Percentiles rank a stretch among this genome's conserved stretches.
phyloP scores from a whole-genome alignment of 2,329 filamentous ascomycete genomes.

The Cephalotrichum gorgonifer region DNA sequence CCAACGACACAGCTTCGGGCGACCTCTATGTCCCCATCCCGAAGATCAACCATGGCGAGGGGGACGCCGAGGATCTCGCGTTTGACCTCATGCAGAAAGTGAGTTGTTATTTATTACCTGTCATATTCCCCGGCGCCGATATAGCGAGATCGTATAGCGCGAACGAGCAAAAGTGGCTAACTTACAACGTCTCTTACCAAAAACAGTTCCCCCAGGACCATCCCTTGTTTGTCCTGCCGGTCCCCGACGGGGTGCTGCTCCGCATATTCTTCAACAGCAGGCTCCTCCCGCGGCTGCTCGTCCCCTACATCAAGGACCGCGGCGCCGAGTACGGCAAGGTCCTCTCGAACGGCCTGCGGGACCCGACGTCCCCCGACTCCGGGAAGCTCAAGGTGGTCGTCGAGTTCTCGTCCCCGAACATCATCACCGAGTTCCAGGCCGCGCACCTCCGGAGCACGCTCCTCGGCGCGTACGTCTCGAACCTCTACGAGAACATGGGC shows the following conservation, averaged over 20 bases:
- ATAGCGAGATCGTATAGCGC: too few species aligned
- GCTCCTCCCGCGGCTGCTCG: too few species aligned
- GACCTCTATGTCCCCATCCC: neutral
- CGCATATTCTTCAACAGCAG: too few species aligned
- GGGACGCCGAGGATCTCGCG: neutral
- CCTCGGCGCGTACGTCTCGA: slow-evolving; percentile 57
- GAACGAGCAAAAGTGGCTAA: too few species aligned
- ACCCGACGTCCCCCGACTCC: neutral
- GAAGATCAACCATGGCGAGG: neutral
- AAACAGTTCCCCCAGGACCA: too few species aligned
- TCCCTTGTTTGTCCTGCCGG: too few species aligned
- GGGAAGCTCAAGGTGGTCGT: slow-evolving; percentile 38
- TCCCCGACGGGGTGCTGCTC: too few species aligned
- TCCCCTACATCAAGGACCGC: neutral
- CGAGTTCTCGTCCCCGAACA: slow-evolving; percentile 60
- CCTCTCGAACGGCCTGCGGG: neutral
- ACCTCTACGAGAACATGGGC: slow-evolving; percentile 53
- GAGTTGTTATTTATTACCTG: too few species aligned
- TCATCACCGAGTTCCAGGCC: slow-evolving; percentile 60
- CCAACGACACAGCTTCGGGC: neutral
- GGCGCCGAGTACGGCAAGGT: neutral
- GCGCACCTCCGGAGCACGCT: slow-evolving; percentile 61
- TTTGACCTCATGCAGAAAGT: neutral
- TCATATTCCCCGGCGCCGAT: too few species aligned
- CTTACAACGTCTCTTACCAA: too few species aligned